Percentiles rank a stretch among this genome's conserved stretches.
Evolutionary conservation across 495 filamentous ascomycete genomes (phyloP).

Genomic region (Lasiosphaeriaceae sp.): DNA sequence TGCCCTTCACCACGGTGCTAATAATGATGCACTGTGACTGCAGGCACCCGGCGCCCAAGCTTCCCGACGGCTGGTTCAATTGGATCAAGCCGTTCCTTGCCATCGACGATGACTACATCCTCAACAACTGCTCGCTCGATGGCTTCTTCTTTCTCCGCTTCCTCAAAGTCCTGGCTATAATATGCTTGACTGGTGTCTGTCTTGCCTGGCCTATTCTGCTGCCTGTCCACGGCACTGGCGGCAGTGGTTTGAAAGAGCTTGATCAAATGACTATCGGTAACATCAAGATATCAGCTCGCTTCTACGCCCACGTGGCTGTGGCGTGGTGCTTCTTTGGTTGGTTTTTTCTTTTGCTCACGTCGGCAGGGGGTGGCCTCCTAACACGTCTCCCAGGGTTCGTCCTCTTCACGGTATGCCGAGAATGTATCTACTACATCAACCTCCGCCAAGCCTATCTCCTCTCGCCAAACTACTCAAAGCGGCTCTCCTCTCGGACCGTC

Average conservation of each 20-base stretch:
- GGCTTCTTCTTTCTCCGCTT: constrained; percentile 81
- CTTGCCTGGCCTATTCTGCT: constrained; percentile 76
- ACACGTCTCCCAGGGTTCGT: constrained; percentile 47
- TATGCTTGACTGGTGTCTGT: constrained; percentile 67
- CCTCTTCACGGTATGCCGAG: constrained; percentile 61
- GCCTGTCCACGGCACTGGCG: constrained; percentile 72
- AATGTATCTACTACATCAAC: constrained; percentile 66
- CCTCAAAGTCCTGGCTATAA: constrained; percentile 61
- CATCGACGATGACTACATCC: constrained; percentile 57
- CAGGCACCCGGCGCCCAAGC: constrained; percentile 59
- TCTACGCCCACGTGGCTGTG: constrained; percentile 61
- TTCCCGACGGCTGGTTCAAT: constrained; percentile 63
- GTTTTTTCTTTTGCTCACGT: constrained; percentile 17
- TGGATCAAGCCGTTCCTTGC: constrained; percentile 62
- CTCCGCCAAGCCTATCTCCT: constrained; percentile 67
- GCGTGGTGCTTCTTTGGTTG: constrained; percentile 63
- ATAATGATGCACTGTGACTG: constrained; percentile 17
- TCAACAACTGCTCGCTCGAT: constrained; percentile 67
- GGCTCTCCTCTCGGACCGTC: constrained; percentile 65
- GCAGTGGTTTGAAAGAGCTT: constrained; percentile 54
- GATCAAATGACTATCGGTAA: constrained; percentile 67
- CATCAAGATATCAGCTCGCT: constrained; percentile 45
- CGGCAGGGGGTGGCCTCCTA: not conserved
- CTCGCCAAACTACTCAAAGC: constrained; percentile 60
- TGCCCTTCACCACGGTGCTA: not conserved